Evolutionary conservation across 1,139 yeast species (phyloP).

Genomic region (Hyphopichia buzzinii): DNA sequence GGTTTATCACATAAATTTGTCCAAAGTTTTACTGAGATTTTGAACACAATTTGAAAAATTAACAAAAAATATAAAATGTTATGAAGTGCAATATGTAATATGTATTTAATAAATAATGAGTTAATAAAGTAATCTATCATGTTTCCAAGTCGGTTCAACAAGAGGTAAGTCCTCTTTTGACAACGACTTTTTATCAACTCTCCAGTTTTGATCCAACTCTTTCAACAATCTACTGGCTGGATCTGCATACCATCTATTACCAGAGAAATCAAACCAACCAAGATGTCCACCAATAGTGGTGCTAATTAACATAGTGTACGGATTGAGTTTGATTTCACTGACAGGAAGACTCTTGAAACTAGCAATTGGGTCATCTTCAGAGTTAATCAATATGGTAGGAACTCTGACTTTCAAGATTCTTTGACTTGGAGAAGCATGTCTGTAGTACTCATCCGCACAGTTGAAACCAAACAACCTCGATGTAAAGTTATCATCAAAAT

Average conservation of each 20-base stretch:
- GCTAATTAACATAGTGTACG: conserved; percentile 62
- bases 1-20: too few relatives aligned
- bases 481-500: conserved; percentile 55
- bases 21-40: too few relatives aligned
- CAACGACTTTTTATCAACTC: conserved; percentile 13
- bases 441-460: conserved; percentile 52
- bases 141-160: conserved; percentile 26
- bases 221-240: conserved; percentile 37
- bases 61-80: neutral
- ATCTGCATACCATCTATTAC: conserved; percentile 53
- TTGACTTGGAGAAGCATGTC: conserved; percentile 52
- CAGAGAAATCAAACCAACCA: conserved; percentile 53
- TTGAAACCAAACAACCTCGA: conserved; percentile 54
- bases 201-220: conserved; percentile 29
- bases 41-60: neutral
- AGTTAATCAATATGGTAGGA: conserved; percentile 49
- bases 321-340: conserved; percentile 60
- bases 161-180: conserved; percentile 23
- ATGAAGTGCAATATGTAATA: neutral
- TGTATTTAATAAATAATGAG: neutral
- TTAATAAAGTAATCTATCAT: conserved; percentile 25
- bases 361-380: conserved; percentile 59
- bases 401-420: conserved; percentile 50
- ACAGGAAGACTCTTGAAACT: conserved; percentile 57
- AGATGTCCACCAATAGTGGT: conserved; percentile 87